Evolutionary conservation across 2,329 filamentous ascomycete genomes (phyloP).

Genomic region (Claviceps sorghi): DNA sequence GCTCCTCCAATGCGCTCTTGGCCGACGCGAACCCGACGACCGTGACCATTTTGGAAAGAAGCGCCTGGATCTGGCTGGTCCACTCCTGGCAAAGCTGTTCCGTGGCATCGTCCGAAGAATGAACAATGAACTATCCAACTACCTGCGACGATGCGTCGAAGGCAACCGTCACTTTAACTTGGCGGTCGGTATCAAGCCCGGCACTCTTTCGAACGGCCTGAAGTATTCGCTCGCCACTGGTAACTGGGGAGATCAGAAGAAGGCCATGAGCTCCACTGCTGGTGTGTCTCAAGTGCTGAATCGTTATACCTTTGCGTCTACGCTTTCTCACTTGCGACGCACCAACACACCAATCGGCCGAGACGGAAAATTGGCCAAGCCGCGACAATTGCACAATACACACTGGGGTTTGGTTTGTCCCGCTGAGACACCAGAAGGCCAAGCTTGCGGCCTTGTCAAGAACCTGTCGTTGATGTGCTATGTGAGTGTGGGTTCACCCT

Average conservation of each 20-base stretch:
- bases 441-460: conserved; percentile 96
- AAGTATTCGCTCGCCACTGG: conserved; percentile 96
- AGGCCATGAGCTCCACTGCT: conserved; percentile 84
- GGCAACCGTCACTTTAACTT: conserved; percentile 79
- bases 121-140: conserved; percentile 78
- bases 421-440: conserved; percentile 93
- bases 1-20: conserved; percentile 81
- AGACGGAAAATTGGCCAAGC: conserved; percentile 96
- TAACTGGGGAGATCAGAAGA: conserved; percentile 99
- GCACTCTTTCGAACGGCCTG: conserved; percentile 80
- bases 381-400: conserved; percentile 93
- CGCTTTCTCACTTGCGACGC: conserved; percentile 85
- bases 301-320: conserved; percentile 93
- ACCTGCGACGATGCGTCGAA: conserved; percentile 86
- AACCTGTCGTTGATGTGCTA: conserved; percentile 97
- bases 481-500: conserved; percentile 86
- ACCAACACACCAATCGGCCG: conserved; percentile 96
- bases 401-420: conserved; percentile 97
- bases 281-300: conserved; percentile 98
- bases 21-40: conserved; percentile 86
- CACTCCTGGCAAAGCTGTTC: conserved; percentile 91
- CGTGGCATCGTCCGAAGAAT: conserved; percentile 81
- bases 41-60: conserved; percentile 99
- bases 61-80: conserved; percentile 85
- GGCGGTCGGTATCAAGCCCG: conserved; percentile 77